Evolutionary conservation across 768 basidiomycete genomes (phyloP).

Genomic region (Lactarius hengduanensis): DNA sequence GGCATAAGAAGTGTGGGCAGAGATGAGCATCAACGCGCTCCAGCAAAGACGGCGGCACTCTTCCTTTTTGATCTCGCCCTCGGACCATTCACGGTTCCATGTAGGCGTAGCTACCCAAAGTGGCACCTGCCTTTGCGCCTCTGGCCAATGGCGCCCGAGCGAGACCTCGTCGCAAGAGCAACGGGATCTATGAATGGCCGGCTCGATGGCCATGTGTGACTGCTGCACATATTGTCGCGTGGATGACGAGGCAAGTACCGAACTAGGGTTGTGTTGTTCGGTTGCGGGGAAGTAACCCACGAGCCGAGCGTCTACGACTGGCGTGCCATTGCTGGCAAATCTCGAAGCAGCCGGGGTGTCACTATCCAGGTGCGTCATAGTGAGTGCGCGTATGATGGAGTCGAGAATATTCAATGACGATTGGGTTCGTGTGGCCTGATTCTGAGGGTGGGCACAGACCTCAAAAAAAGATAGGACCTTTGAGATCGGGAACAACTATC

Average conservation of each 20-base stretch:
- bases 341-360: slow-evolving; percentile 40
- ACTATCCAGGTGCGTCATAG: slow-evolving; percentile 57
- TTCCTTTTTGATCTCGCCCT: slow-evolving; percentile 66
- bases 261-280: neutral
- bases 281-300: neutral
- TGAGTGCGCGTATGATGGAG: slow-evolving; percentile 60
- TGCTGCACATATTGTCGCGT: slow-evolving; percentile 9
- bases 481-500: slow-evolving; percentile 20
- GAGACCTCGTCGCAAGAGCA: slow-evolving; percentile 53
- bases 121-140: slow-evolving; percentile 52
- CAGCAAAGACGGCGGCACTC: slow-evolving; percentile 71
- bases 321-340: slow-evolving; percentile 19
- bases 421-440: slow-evolving; percentile 51
- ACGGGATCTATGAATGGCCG: neutral
- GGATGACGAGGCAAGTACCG: neutral
- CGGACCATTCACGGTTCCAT: slow-evolving; percentile 59
- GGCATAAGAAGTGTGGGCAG: slow-evolving; percentile 62
- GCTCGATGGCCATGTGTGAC: neutral
- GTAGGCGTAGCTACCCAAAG: slow-evolving; percentile 64
- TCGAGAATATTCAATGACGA: slow-evolving; percentile 65
- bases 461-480: slow-evolving; percentile 74
- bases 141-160: slow-evolving; percentile 51
- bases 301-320: slow-evolving; percentile 12
- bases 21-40: slow-evolving; percentile 63
- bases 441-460: slow-evolving; percentile 63